These are phyloP conservation scores for Lentinula boryana DNA, from an alignment of 768 basidiomycete genomes.

Conservation along the genomic window DNA sequence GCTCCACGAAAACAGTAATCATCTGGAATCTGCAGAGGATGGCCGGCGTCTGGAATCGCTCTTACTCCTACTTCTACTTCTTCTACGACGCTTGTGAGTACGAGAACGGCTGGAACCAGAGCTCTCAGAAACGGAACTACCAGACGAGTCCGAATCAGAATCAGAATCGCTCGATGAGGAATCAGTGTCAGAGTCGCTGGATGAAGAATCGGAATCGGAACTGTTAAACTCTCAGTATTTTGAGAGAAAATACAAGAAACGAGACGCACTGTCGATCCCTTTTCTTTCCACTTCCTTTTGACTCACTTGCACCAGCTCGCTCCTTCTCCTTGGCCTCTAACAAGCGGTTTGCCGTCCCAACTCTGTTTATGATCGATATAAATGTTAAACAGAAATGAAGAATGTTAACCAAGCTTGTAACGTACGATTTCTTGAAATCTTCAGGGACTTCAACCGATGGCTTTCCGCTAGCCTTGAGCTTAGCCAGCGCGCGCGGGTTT, in stretches of 20 bases:
- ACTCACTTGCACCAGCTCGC: constrained; percentile 35
- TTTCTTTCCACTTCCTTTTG: constrained; percentile 30
- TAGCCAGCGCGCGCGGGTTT: constrained; percentile 62
- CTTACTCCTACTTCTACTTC: constrained; percentile 12
- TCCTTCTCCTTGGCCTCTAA: constrained; percentile 80
- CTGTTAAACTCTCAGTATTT: constrained; percentile 6
- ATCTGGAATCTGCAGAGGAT: constrained; percentile 15
- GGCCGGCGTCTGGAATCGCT: not conserved
- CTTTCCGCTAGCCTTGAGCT: constrained; percentile 63
- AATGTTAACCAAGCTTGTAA: constrained; percentile 8
- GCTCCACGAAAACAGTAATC: not conserved
- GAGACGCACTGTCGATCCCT: constrained; percentile 26
- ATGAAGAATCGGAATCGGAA: constrained; percentile 29
- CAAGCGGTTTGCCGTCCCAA: constrained; percentile 81
- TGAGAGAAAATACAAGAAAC: not conserved
- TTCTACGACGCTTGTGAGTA: not conserved
- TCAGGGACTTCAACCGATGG: constrained; percentile 84
- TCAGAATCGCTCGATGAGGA: constrained; percentile 37
- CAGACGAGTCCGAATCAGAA: constrained; percentile 28
- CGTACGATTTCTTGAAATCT: constrained; percentile 81
- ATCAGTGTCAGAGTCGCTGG: constrained; percentile 24
- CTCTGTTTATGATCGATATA: constrained; percentile 28
- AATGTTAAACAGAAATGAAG: not conserved
- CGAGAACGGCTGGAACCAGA: not conserved
- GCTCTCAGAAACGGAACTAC: constrained; percentile 29